Conservation (phyloP, 2,329 filamentous ascomycete species). For the Tolypocladium cylindrosporum region DNA sequence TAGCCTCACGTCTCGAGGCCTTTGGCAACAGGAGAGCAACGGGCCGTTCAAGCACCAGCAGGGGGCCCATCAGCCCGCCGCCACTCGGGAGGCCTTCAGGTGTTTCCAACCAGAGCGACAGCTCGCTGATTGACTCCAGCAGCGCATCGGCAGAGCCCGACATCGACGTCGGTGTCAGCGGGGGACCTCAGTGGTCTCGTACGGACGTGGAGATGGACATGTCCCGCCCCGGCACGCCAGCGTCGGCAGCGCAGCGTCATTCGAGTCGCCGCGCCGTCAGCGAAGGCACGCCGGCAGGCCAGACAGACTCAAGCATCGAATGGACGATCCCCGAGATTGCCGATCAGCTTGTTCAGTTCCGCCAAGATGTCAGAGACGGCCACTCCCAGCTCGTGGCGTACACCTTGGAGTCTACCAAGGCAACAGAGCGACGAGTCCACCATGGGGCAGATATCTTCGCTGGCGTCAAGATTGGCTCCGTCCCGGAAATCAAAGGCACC, state of each 20-base stretch:
- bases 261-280: conserved; percentile 4
- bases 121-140: conserved; percentile 1
- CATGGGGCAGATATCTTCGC: conserved; percentile 39
- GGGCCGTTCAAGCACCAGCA: conserved; percentile 3
- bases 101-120: not conserved
- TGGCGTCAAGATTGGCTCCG: conserved; percentile 25
- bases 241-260: conserved; percentile 3
- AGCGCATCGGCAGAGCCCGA: not conserved
- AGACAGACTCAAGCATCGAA: conserved; percentile 15
- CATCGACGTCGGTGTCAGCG: not conserved
- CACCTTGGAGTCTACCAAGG: conserved; percentile 33
- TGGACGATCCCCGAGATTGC: conserved; percentile 36
- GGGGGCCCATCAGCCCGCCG: conserved; percentile 17
- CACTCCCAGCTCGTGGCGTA: conserved; percentile 35
- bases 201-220: not conserved
- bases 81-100: conserved; percentile 11
- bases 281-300: conserved; percentile 9
- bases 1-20: conserved; percentile 2
- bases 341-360: conserved; percentile 25
- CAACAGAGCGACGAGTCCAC: conserved; percentile 26
- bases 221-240: conserved; percentile 10
- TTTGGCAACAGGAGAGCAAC: conserved; percentile 1
- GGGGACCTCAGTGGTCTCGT: not conserved
- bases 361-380: conserved; percentile 32
- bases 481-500: conserved; percentile 23